Conservation (phyloP, 768 basidiomycete species). For the Neoboletus magnificus region DNA sequence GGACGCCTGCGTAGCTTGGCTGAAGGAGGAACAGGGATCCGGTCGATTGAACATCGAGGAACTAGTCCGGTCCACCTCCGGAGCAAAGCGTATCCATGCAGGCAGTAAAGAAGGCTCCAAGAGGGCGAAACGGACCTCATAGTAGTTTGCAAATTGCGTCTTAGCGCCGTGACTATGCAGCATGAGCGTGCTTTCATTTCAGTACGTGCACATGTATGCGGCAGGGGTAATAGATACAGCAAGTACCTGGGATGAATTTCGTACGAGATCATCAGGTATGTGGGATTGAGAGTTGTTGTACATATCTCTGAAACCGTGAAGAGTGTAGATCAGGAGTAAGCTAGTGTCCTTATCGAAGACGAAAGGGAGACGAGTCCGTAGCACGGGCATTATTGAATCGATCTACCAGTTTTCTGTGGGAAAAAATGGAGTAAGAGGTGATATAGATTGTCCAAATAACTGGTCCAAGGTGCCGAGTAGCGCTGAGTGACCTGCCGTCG, state of each 20-base stretch:
- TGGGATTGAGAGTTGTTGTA: not conserved
- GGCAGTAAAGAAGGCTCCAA: slow-evolving; percentile 23
- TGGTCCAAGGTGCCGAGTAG: slow-evolving; percentile 27
- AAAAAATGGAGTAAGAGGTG: slow-evolving; percentile 18
- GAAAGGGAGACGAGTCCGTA: not conserved
- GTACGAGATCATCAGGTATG: slow-evolving; percentile 9
- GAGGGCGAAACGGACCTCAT: slow-evolving; percentile 29
- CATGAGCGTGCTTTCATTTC: slow-evolving; percentile 4
- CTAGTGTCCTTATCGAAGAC: not conserved
- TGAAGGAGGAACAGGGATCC: slow-evolving; percentile 49
- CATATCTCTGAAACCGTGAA: slow-evolving; percentile 1
- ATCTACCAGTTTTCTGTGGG: slow-evolving; percentile 15
- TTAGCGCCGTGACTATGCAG: not conserved
- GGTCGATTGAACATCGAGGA: slow-evolving; percentile 42
- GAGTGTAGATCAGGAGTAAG: not conserved
- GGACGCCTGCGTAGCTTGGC: slow-evolving; percentile 69
- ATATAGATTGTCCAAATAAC: slow-evolving; percentile 30
- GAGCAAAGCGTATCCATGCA: slow-evolving; percentile 26
- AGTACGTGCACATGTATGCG: not conserved
- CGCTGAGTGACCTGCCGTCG: slow-evolving; percentile 2
- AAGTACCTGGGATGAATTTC: slow-evolving; percentile 7
- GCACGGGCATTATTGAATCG: not conserved
- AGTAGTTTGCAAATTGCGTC: not conserved
- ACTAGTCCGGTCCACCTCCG: slow-evolving; percentile 14
- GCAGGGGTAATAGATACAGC: slow-evolving; percentile 21